Conservation (phyloP, 805 yeast genomes). For the Yamadazyma philogaea region DNA sequence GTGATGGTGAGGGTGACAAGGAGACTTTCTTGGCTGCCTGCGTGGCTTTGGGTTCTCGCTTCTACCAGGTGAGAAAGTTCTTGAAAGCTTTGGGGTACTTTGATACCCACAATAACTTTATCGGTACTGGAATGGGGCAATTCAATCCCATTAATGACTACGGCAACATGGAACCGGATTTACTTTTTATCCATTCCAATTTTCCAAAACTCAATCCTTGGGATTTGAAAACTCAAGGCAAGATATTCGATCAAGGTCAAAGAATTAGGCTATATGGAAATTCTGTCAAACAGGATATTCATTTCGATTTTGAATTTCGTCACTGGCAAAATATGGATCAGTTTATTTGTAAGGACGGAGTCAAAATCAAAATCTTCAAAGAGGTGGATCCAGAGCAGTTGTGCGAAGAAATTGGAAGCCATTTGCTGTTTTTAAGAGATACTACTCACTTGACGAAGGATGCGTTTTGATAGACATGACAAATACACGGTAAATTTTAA, state of each 20-base stretch:
- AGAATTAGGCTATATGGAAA: slow-evolving; percentile 59
- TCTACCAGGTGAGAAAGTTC: slow-evolving; percentile 53
- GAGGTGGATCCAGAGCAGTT: slow-evolving; percentile 40
- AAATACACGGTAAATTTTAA: neutral
- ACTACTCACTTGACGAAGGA: slow-evolving; percentile 17
- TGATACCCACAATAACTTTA: slow-evolving; percentile 34
- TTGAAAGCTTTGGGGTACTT: slow-evolving; percentile 53
- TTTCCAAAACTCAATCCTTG: slow-evolving; percentile 67
- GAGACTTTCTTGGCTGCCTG: slow-evolving; percentile 76
- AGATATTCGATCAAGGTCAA: slow-evolving; percentile 42
- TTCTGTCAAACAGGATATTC: slow-evolving; percentile 48
- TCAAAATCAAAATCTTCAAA: slow-evolving; percentile 44
- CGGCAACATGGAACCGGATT: slow-evolving; percentile 20
- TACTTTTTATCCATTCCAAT: slow-evolving; percentile 62
- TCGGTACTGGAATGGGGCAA: slow-evolving; percentile 80
- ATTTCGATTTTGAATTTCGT: slow-evolving; percentile 56
- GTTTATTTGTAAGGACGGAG: slow-evolving; percentile 49
- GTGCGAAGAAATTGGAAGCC: slow-evolving; percentile 50
- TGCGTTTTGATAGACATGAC: slow-evolving; percentile 9
- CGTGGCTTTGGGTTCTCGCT: slow-evolving; percentile 43
- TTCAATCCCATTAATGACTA: slow-evolving; percentile 65
- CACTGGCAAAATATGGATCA: slow-evolving; percentile 59
- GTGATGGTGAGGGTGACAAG: slow-evolving; percentile 77
- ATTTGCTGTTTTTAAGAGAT: slow-evolving; percentile 38
- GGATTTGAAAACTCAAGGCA: slow-evolving; percentile 41